Base-by-base conservation (phyloP, 345 rosid species). In the Citrus hindsii region DNA sequence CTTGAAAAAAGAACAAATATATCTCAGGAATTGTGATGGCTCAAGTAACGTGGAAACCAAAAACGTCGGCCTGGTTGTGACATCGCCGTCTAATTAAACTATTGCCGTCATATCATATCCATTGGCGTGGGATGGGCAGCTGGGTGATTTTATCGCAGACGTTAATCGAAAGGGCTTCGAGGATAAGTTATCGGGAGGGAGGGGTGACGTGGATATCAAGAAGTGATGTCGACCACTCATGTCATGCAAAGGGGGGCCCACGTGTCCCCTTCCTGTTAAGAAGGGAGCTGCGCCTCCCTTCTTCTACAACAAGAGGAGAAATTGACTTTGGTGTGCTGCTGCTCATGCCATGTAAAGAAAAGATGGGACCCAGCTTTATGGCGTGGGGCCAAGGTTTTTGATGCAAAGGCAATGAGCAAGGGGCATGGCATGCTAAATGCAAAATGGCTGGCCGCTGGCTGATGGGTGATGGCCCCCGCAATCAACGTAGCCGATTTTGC, bases 131-230 rank as follows among this genome's bases (percentile, higher is more conserved):
- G 51, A 42, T 10, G 4, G 16, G 51, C 51, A 12, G 16, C 51
- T 4, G 4, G 51, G 51, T 10, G 16, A 12, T 12, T 42, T 42
- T 12, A 12, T 42, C 16, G 16, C 51, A 10, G 51, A 42, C 51
- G 51, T 42, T 42, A 12, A 42, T 42, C 0, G 51, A 3, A 12
- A 46, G 18, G 18, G 5, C 51, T 46, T 13, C 18, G 51, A 46
- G 51, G 51, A 46, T 12, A 3, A 12, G 51, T 46, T 13, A 46
- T 64, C 25, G 83, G n/a, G 10, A 3, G 1, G 12, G 38, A 77
- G 71, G 77, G 8, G 42, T 81, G 87, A 86, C 87, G 92, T 86
- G 91, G 92, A 85, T 81, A 75, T 77, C 77, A 73, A 79, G 81
- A 79, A 76, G 84, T 76, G 84, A 85, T 79, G 85, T 68, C 60